Conservation (phyloP, 306 rosid species). For the Trifolium fragiferum region DNA sequence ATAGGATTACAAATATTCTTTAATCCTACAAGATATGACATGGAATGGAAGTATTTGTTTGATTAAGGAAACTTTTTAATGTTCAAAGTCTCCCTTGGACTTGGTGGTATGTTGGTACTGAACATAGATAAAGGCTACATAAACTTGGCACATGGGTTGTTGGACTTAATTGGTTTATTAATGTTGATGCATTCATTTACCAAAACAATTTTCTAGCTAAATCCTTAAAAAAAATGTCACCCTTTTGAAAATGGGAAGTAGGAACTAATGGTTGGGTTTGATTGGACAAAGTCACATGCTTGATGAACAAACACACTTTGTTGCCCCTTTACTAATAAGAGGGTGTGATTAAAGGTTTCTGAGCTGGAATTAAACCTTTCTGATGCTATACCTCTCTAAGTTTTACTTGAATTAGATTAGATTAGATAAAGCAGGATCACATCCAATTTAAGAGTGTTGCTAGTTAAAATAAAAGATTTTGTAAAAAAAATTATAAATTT, state of each 20-base stretch:
- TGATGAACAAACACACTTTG: conserved; percentile 37
- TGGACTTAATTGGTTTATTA: not conserved
- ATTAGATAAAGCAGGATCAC: conserved; percentile 28
- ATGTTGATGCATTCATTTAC: not conserved
- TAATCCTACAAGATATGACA: conserved; percentile 1
- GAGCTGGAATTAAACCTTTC: conserved; percentile 46
- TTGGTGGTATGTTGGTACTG: not conserved
- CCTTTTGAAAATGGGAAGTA: conserved; percentile 25
- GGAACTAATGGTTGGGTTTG: conserved; percentile 16
- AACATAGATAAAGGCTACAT: not conserved
- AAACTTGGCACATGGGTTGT: not conserved
- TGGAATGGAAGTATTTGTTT: not conserved
- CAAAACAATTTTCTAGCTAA: not conserved
- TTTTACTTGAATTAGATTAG: not conserved
- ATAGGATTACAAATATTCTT: not conserved
- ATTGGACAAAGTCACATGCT: conserved; percentile 39
- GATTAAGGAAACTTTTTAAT: conserved; percentile 22
- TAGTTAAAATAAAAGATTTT: too few species aligned
- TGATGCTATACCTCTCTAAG: conserved; percentile 43
- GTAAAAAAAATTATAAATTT: too few species aligned
- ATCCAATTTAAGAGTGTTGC: too few species aligned
- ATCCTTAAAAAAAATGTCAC: not conserved
- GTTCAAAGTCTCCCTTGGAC: not conserved
- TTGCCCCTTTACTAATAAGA: conserved; percentile 19
- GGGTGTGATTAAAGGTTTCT: conserved; percentile 34